Percentiles rank a stretch among this genome's conserved stretches.
phyloP scores from a whole-genome alignment of 1,284 basidiomycete species.

The Ceratorhiza oryzae-sativae region DNA sequence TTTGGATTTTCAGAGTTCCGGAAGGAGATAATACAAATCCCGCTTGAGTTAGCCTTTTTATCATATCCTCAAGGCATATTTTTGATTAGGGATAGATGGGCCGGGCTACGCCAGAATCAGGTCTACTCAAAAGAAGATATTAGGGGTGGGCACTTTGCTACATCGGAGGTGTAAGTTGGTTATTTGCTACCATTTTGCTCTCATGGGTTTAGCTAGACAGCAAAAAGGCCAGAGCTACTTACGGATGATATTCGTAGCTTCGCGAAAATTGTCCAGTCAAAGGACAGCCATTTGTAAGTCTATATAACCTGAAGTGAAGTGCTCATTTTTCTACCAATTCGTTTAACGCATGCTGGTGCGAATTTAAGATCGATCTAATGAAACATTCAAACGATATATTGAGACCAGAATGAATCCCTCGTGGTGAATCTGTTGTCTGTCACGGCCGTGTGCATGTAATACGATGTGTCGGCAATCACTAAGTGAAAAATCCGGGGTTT shows the following conservation, averaged over 20 bases:
- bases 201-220: not conserved
- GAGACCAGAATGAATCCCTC: too few species aligned
- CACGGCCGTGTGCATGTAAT: too few species aligned
- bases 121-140: constrained; percentile 40
- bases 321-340: too few species aligned
- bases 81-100: constrained; percentile 30
- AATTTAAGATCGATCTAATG: too few species aligned
- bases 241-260: constrained; percentile 42
- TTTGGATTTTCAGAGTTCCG: constrained; percentile 42
- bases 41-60: constrained; percentile 40
- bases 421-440: too few species aligned
- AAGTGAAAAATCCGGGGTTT: too few species aligned
- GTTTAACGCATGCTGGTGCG: too few species aligned
- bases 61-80: not conserved
- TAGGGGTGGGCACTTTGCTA: constrained; percentile 44
- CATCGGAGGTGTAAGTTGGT: constrained; percentile 42
- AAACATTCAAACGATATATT: too few species aligned
- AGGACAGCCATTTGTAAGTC: constrained; percentile 2
- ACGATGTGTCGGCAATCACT: too few species aligned
- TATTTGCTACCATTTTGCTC: too few species aligned
- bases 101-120: constrained; percentile 40
- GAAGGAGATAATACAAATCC: constrained; percentile 39
- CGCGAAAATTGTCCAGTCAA: constrained; percentile 30
- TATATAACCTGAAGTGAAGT: too few species aligned
- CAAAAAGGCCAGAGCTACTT: constrained; percentile 41